Evolutionary conservation across 2,329 filamentous ascomycete genomes (phyloP), one percentile per base, ranked within the genome.

Genomic region (Bipolaris gigantea): DNA sequence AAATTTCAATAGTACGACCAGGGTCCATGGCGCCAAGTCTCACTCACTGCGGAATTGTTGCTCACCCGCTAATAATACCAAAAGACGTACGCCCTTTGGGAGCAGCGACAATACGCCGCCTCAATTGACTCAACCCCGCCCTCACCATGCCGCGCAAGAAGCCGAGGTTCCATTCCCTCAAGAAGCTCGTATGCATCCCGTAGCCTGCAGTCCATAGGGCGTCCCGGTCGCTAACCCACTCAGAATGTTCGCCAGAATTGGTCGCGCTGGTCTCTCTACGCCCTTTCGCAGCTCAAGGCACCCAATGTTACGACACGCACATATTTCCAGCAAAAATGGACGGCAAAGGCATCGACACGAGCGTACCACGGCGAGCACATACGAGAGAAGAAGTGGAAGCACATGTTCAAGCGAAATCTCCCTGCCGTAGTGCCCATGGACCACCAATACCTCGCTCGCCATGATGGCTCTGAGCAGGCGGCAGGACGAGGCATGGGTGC

Each of bases 241-340:
- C 73, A 97, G 92, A 95, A 91, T 89, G 75, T 96, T 75, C 89
- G 93, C 69, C 90, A 94, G 81, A 91, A 92, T 80, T 97, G 93
- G 94, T 96, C 91, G 81, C 96, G 96, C 80, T 92, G 91, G 82
- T 96, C 96, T 73, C 83, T 99, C 60, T 99, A 90, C 85, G 97
- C 97, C 78, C 79, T 99, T 62, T 78, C 80, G 46, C 83, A 83
- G 63, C 69, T 84, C 32, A 76, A 67, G 39, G 69, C 75, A 2
- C 83, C 82, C 16, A 71, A 65, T 15, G 47, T 56, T 23, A 46
- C 45, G 2, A 46, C 52, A 3, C 63, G 62, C 23, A 97, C 92
- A 40, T 95, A 94, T 79, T 99, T 96, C 83, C 93, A 97, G 81
- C 93, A 97, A 78, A 99, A 99, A 88, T 99, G 93, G 93, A 76